A percentile compares a stretch with the other conserved stretches of the same genome.
Evolutionary conservation across 176 grass and related monocot genomes (phyloP).

Genomic region (Phoenix dactylifera): DNA sequence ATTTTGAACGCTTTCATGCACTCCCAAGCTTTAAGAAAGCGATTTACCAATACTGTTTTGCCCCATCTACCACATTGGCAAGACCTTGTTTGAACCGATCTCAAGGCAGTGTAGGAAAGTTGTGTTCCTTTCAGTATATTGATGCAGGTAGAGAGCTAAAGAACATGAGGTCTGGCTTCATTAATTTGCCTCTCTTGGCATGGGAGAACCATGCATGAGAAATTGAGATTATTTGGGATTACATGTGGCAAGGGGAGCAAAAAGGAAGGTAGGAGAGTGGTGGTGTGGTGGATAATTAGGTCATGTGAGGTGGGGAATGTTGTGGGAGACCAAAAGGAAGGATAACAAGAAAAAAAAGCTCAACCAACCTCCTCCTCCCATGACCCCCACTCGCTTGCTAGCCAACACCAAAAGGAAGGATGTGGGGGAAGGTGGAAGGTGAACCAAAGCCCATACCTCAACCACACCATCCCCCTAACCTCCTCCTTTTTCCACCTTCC

Average conservation of each 20-base stretch:
- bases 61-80: no score
- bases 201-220: no score
- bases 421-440: constrained; percentile 30
- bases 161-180: no score
- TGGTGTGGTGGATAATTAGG: constrained; percentile 25
- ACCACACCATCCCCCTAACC: constrained; percentile 40
- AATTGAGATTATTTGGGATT: no score
- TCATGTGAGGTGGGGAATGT: constrained; percentile 33
- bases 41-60: no score
- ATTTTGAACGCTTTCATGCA: no score
- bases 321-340: neutral
- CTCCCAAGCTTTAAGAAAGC: no score
- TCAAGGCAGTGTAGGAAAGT: no score
- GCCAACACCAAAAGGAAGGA: constrained; percentile 24
- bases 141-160: no score
- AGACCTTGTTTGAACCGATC: no score
- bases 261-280: constrained; percentile 26
- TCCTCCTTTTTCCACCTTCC: constrained; percentile 29
- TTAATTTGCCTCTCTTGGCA: no score
- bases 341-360: constrained; percentile 17
- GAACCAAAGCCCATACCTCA: constrained; percentile 22
- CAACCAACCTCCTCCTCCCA: constrained; percentile 1
- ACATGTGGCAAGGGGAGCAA: constrained; percentile 20
- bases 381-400: constrained; percentile 36
- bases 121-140: no score